phyloP scores from a whole-genome alignment of 1,139 yeast species.

The Yamadazyma membranifaciens region DNA sequence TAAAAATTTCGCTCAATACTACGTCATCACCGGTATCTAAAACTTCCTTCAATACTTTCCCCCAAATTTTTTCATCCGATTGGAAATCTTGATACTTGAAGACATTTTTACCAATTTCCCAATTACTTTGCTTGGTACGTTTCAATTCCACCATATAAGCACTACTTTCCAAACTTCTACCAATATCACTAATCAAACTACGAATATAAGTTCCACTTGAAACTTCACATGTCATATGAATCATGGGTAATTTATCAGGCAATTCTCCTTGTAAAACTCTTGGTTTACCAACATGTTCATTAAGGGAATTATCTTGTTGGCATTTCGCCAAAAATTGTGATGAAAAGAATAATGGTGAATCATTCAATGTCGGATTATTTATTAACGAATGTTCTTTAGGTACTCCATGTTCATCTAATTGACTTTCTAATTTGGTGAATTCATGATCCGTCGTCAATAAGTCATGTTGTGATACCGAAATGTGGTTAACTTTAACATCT shows the following conservation, averaged over 20 bases:
- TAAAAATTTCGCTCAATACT: conserved; percentile 26
- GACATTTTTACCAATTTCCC: conserved; percentile 73
- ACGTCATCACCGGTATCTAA: conserved; percentile 32
- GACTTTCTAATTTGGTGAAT: conserved; percentile 50
- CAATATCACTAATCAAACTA: conserved; percentile 85
- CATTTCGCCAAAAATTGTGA: conserved; percentile 47
- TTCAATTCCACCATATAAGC: conserved; percentile 88
- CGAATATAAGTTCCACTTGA: conserved; percentile 96
- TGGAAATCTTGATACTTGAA: conserved; percentile 67
- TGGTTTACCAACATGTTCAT: conserved; percentile 15
- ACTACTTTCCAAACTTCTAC: conserved; percentile 74
- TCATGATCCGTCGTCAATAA: conserved; percentile 56
- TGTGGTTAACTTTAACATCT: conserved; percentile 57
- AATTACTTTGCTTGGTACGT: conserved; percentile 75
- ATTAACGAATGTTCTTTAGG: conserved; percentile 46
- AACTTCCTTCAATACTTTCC: conserved; percentile 55
- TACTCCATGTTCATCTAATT: conserved; percentile 51
- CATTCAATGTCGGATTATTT: conserved; percentile 61
- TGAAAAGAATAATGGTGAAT: conserved; percentile 60
- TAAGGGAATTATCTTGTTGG: conserved; percentile 21
- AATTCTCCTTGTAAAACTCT: conserved; percentile 22
- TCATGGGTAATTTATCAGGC: conserved; percentile 51
- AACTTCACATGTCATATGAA: conserved; percentile 75
- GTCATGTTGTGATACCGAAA: conserved; percentile 53
- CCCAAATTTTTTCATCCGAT: conserved; percentile 65